Evolutionary conservation across 1,284 basidiomycete species (phyloP), one percentile per base, ranked within the genome.

Genomic region (Agaricales sp.): DNA sequence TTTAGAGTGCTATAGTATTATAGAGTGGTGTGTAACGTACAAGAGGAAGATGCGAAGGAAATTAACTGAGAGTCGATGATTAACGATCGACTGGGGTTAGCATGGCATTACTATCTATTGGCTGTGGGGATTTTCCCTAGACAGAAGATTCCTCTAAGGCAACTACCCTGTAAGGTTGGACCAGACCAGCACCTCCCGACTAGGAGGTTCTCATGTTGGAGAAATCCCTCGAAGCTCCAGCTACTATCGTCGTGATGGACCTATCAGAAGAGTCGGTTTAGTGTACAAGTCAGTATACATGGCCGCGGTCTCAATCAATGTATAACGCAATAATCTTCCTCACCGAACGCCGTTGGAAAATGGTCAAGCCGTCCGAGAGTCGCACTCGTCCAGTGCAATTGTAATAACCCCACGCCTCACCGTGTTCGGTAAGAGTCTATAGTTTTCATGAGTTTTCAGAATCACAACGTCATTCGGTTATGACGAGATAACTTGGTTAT

Each of bases 391-490:
- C 74, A 11, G 60, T 57, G 54, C 70, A 75, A 45, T 54, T 64
- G 55, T 65, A 75, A 1, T 64, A 70, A 25, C 68, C 69, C 71
- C 73, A 77, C 14, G 73, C 72, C 51, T 67, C 62, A 50, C 70
- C 71, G 52, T 75, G 70, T 39, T 68, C 64, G 48, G 58, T 59
- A 43, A 66, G 57, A 2, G 74, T 75, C 74, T 77, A 50, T 18
- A 19, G 26, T 35, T 30, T 26, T 37, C 20, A 49, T 12, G 45
- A 24, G 21, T 45, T 21, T 25, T 50, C 35, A 22, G 41, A 43
- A 23, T 54, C 53, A 48, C 46, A 49, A 46, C 49, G 50, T 14
- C 54, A 48, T 30, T 14, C 26, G 26, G 6, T 14, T 14, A n/a
- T n/a, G n/a, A n/a, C n/a, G n/a, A n/a, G n/a, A n/a, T n/a, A n/a